phyloP scores from a whole-genome alignment of 768 basidiomycete species.

The Cubamyces sp. region DNA sequence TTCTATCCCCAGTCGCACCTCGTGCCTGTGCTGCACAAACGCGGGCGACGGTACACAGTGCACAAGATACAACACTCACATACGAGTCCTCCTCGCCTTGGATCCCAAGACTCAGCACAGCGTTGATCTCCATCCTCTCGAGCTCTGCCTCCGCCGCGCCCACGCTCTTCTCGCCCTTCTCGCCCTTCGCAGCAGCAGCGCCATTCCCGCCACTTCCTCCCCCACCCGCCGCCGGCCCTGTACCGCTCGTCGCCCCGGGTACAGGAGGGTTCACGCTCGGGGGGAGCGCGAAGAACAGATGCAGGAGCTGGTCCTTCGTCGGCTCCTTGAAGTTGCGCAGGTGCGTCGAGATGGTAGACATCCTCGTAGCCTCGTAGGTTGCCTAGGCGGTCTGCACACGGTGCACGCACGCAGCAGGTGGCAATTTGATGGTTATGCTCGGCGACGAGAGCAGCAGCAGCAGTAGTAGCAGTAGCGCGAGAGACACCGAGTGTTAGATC shows the following conservation, averaged over 20 bases:
- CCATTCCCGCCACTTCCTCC: neutral
- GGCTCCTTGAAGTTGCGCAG: constrained; percentile 93
- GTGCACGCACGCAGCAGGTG: too few relatives aligned
- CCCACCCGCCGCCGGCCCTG: constrained; percentile 6
- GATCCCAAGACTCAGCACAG: constrained; percentile 78
- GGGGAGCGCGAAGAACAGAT: constrained; percentile 88
- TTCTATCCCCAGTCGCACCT: neutral
- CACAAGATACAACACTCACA: constrained; percentile 55
- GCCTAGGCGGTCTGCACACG: too few relatives aligned
- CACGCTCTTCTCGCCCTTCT: constrained; percentile 26
- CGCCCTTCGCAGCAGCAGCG: neutral
- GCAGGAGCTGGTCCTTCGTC: constrained; percentile 81
- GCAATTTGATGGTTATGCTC: too few relatives aligned
- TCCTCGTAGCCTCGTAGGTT: constrained; percentile 36
- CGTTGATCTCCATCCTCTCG: constrained; percentile 86
- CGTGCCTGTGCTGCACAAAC: neutral
- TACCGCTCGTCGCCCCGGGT: constrained; percentile 17
- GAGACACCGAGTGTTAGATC: too few relatives aligned
- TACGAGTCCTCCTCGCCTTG: constrained; percentile 91
- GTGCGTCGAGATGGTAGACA: constrained; percentile 86
- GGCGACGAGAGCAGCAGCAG: too few relatives aligned
- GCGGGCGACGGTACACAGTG: neutral
- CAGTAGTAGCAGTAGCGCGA: too few relatives aligned
- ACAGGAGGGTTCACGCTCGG: constrained; percentile 34
- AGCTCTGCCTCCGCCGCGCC: constrained; percentile 42